Evolutionary conservation across 768 basidiomycete genomes (phyloP).

Genomic region (Termitomyces sp.): DNA sequence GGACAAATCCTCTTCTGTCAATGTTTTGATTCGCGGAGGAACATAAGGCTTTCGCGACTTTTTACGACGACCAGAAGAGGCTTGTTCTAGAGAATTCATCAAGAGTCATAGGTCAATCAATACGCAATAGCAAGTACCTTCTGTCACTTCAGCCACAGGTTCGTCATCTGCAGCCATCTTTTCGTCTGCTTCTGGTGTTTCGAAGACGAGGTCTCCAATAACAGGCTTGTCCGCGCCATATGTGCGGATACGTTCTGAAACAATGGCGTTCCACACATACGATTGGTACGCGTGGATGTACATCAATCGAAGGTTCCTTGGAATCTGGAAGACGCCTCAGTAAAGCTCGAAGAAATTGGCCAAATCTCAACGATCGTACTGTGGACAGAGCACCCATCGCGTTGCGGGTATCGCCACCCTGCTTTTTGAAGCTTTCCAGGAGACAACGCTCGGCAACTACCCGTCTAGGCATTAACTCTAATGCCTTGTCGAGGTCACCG

Average conservation of each 20-base stretch:
- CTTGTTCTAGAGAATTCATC: constrained; percentile 19
- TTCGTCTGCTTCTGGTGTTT: constrained; percentile 36
- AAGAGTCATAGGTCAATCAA: neutral
- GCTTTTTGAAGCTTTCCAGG: constrained; percentile 85
- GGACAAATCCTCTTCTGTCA: constrained; percentile 75
- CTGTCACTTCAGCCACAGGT: constrained; percentile 23
- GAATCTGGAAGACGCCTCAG: constrained; percentile 59
- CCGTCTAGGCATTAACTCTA: constrained; percentile 83
- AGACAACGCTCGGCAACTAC: constrained; percentile 93
- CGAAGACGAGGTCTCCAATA: constrained; percentile 90
- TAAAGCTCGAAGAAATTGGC: neutral
- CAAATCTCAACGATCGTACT: constrained; percentile 37
- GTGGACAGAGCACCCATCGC: constrained; percentile 87
- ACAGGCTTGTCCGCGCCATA: constrained; percentile 74
- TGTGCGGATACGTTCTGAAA: constrained; percentile 85
- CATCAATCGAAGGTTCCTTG: constrained; percentile 92
- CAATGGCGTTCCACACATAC: constrained; percentile 97
- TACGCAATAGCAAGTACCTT: constrained; percentile 22
- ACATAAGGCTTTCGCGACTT: constrained; percentile 56
- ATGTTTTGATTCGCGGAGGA: constrained; percentile 69
- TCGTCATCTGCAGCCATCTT: constrained; percentile 35
- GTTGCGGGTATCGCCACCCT: constrained; percentile 74
- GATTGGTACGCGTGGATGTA: constrained; percentile 99
- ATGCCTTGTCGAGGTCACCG: constrained; percentile 74
- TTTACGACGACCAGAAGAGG: constrained; percentile 27